Base-by-base conservation (phyloP, 371 early-diverging fungal species). In the Haplosporangium sp. region DNA sequence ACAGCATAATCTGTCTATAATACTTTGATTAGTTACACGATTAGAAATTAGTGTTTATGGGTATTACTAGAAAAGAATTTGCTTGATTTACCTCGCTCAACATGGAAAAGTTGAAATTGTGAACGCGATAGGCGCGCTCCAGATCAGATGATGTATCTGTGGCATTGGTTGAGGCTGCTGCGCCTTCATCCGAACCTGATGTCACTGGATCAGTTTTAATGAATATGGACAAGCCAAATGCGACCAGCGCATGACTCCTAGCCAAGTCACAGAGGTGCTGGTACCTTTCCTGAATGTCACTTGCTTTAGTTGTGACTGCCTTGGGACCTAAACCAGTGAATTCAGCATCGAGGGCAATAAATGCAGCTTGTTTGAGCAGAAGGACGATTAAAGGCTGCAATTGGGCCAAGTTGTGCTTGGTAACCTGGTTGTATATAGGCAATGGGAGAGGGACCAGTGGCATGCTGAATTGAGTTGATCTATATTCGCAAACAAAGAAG, bases 281-380 rank as follows among this genome's bases (percentile, higher is more conserved):
- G 84, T 96, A 98, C 35, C 95, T 89, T 7, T 93, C 91, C 48
- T 90, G 89, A 73, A 96, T 88, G 71, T 92, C 88, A 74, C 65
- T 59, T 40, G 84, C 85, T n/a, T 74, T 78, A 4, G 86, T 87
- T 19, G 83, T 64, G 11, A 64, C 63, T 6, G 58, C 35, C 34
- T 67, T 66, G 13, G 72, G 71, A 19, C 92, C 91, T 3, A 95
- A 87, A 0, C 97, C 97, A 4, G 95, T 92, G 77, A 97, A 97
- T 76, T 97, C 98, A 1, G 92, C 88, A 83, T 97, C 98, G 44
- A 97, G 67, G 4, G 96, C 90, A 56, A 97, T 86, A 71, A 92
- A 94, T 34, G 85, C 76, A 5, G 94, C 92, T 3, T 77, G 69
- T 40, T 76, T 72, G 44, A 84, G 73, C 59, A 82, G 48, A 47